phyloP scores from a whole-genome alignment of 148 eudicot genomes.

The Chenopodium formosanum region DNA sequence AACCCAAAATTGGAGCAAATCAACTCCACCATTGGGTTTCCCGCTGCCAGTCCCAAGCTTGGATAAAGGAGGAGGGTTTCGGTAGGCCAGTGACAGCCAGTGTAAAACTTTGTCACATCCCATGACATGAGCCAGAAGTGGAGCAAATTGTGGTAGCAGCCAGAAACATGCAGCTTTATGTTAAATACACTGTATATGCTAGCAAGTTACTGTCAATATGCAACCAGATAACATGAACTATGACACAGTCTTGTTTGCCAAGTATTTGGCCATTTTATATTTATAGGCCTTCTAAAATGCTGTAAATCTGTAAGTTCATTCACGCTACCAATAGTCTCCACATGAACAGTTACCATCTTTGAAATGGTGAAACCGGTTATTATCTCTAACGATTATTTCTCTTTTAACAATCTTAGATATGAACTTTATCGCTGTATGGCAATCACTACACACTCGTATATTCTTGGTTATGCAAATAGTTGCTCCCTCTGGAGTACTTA shows the following conservation, averaged over 20 bases:
- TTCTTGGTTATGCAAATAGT: constrained; percentile 56
- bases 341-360: constrained; percentile 61
- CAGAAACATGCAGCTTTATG: neutral
- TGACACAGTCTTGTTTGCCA: neutral
- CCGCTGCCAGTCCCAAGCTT: too few relatives aligned
- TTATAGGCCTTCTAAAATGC: neutral
- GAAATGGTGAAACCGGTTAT: constrained; percentile 60
- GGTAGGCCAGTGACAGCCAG: too few relatives aligned
- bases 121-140: too few relatives aligned
- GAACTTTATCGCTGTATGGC: constrained; percentile 58
- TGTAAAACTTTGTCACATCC: too few relatives aligned
- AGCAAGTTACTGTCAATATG: neutral
- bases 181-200: neutral
- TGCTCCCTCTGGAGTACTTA: constrained; percentile 56
- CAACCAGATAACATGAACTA: neutral
- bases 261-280: too few relatives aligned
- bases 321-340: constrained; percentile 58
- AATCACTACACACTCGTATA: constrained; percentile 58
- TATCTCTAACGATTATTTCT: constrained; percentile 59
- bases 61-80: too few relatives aligned
- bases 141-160: neutral
- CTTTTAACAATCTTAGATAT: constrained; percentile 51
- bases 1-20: neutral
- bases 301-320: neutral
- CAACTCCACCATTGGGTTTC: too few relatives aligned